These are phyloP conservation scores for Ogataea nakhonphanomensis DNA, from an alignment of 805 yeast genomes.

Conservation along the genomic window DNA sequence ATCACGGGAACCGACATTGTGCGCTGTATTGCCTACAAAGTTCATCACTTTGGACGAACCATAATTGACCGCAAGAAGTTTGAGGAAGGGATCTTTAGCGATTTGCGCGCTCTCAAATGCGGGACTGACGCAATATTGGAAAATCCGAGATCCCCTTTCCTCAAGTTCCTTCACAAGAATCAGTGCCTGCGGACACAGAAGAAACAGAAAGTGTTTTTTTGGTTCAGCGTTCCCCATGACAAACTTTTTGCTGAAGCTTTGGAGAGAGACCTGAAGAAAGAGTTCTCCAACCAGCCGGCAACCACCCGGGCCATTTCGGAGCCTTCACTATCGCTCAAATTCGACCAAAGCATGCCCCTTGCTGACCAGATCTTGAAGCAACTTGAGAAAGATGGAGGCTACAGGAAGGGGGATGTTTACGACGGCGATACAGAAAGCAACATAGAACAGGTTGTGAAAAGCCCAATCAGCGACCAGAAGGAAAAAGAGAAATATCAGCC, in stretches of 20 bases:
- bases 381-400: slow-evolving; percentile 17
- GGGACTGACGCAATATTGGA: slow-evolving; percentile 87
- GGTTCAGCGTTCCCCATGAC: slow-evolving; percentile 96
- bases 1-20: slow-evolving; percentile 96
- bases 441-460: slow-evolving; percentile 16
- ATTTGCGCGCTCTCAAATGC: slow-evolving; percentile 78
- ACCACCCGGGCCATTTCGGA: slow-evolving; percentile 72
- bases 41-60: slow-evolving; percentile 85
- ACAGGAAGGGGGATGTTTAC: slow-evolving; percentile 13
- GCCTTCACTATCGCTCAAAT: slow-evolving; percentile 76
- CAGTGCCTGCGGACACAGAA: slow-evolving; percentile 90
- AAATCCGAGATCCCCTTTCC: slow-evolving; percentile 78
- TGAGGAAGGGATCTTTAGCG: slow-evolving; percentile 95
- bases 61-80: slow-evolving; percentile 86
- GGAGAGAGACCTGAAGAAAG: slow-evolving; percentile 87
- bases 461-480: slow-evolving; percentile 12
- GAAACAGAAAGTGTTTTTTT: slow-evolving; percentile 93
- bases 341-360: slow-evolving; percentile 49
- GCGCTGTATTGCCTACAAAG: slow-evolving; percentile 82
- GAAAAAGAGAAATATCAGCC: not conserved
- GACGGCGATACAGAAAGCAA: slow-evolving; percentile 13
- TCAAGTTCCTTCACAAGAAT: slow-evolving; percentile 80
- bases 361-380: slow-evolving; percentile 48
- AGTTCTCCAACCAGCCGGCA: slow-evolving; percentile 53
- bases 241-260: slow-evolving; percentile 88